A percentile compares a stretch with the other conserved stretches of the same genome.
phyloP scores from a whole-genome alignment of 2,329 filamentous ascomycete species.

The Neoascochyta sp. region DNA sequence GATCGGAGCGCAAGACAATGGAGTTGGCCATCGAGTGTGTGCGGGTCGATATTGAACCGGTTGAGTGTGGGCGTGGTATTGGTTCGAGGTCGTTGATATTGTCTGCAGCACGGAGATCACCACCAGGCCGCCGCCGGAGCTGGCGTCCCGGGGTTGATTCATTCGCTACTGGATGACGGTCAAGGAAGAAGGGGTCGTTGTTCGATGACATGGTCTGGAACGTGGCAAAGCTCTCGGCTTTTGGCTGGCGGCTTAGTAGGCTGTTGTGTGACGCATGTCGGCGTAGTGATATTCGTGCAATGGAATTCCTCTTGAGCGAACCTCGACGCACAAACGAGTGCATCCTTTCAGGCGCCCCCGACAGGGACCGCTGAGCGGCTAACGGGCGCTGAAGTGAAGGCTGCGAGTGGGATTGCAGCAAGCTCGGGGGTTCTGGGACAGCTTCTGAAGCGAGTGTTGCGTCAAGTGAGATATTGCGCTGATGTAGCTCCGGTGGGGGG shows the following conservation, averaged over 20 bases:
- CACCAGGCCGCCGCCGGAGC: slow-evolving; percentile 48
- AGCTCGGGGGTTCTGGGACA: slow-evolving; percentile 10
- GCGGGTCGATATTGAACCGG: slow-evolving; percentile 46
- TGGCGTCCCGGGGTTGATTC: slow-evolving; percentile 30
- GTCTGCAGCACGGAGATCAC: slow-evolving; percentile 46
- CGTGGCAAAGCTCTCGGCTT: slow-evolving; percentile 60
- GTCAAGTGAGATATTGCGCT: slow-evolving; percentile 17
- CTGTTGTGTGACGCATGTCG: slow-evolving; percentile 62
- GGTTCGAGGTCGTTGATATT: slow-evolving; percentile 47
- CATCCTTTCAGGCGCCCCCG: slow-evolving; percentile 31
- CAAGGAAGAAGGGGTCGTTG: slow-evolving; percentile 40
- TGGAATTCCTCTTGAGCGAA: slow-evolving; percentile 26
- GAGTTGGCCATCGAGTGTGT: slow-evolving; percentile 41
- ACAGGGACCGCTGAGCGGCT: slow-evolving; percentile 23
- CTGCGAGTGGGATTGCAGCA: slow-evolving; percentile 16
- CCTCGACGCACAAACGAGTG: slow-evolving; percentile 35
- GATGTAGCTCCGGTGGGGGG: slow-evolving; percentile 3
- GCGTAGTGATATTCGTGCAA: slow-evolving; percentile 43
- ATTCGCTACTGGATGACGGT: slow-evolving; percentile 26
- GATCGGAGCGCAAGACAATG: slow-evolving; percentile 32
- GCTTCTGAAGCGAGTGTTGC: slow-evolving; percentile 9
- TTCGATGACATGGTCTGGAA: slow-evolving; percentile 41
- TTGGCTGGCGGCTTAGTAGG: slow-evolving; percentile 49
- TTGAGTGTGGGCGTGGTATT: slow-evolving; percentile 45
- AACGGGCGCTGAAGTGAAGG: slow-evolving; percentile 16